Evolutionary conservation across 2,329 filamentous ascomycete genomes (phyloP), one percentile per base, ranked within the genome.

Genomic region (Akanthomyces dipterigenus): DNA sequence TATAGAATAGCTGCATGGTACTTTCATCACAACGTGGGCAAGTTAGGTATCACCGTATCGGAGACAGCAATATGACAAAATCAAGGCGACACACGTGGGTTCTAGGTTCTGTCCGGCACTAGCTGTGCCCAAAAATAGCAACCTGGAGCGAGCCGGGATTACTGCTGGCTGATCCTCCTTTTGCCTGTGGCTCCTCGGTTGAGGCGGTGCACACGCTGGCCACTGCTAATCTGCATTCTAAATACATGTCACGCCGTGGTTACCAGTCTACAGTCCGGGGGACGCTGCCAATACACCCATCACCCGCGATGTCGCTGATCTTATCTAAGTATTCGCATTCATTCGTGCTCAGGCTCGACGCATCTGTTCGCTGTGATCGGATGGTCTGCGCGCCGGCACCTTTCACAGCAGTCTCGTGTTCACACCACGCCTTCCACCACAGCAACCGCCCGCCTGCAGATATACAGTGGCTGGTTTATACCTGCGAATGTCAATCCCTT

Each of bases 41-140:
- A n/a, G n/a, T n/a, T n/a, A n/a, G n/a, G n/a, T n/a, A n/a, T n/a
- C n/a, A n/a, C n/a, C n/a, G 5, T 55, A 1, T 38, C 22, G 16
- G 22, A 5, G 34, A 22, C 26, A 54, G 51, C 34, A 53, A 48
- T 45, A 40, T 24, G 9, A 34, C 3, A 34, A 45, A 48, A 48
- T 24, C 55, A 38, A 48, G 28, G 55, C 42, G 28, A 40, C 40
- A n/a, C 54, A 56, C 40, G 5, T 11, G 11, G n/a, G 14, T 14
- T 31, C 18, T 54, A 7, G 18, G n/a, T n/a, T 18, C 53, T n/a
- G 53, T 20, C 34, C 9, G 20, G 18, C n/a, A 16, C 14, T 16
- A 4, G 42, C 40, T 26, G 20, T 36, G 26, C 7, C 55, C 55
- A 50, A 58, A 58, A 58, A 58, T 58, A 58, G 55, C 55, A 58